Base-by-base conservation (phyloP, 805 yeast species). In the Sungouiozyma ichnusensis region DNA sequence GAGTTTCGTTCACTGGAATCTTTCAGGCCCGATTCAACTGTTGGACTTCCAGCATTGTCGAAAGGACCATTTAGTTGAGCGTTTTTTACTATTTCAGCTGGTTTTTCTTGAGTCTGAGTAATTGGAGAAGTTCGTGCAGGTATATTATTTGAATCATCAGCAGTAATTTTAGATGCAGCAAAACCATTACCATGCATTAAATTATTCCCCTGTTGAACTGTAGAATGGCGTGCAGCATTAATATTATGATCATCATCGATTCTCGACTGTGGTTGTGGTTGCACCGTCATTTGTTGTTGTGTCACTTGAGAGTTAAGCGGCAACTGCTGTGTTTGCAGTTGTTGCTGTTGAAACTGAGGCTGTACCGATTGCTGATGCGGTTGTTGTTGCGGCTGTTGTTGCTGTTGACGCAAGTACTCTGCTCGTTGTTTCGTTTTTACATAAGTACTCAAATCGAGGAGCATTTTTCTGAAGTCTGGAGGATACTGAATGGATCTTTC, bases 381-480 rank as follows among this genome's bases (percentile, higher is more conserved):
- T 20, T 38, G 29, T 31, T 43, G 47, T 36, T 20, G 36, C 19
- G 39, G 32, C 16, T 15, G 33, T 39, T 38, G 42, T 11, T 32
- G 13, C 15, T 45, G 41, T 32, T 44, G 41, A 24, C 29, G 29
- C 29, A 24, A 7, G 16, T 35, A 41, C 15, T 44, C 44, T 15
- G 14, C 20, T 16, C 15, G 7, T 20, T 45, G 41, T 29, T 48
- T 52, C 4, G 42, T 37, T 37, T 49, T 58, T 14, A 58, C 57
- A 40, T 48, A 55, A 32, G 57, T 62, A 39, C 64, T 54, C 18
- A 61, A 40, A 13, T 54, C 45, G 41, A 51, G 44, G 24, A 61
- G 41, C 53, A 61, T 53, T 32, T 52, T 48, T 43, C 57, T 58
- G 38, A 60, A 60, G 38, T 61, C 60, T 8, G 64, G 65, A 6